phyloP scores from a whole-genome alignment of 225 moss, liverwort and hornwort species.

The Polytrichum commune region DNA sequence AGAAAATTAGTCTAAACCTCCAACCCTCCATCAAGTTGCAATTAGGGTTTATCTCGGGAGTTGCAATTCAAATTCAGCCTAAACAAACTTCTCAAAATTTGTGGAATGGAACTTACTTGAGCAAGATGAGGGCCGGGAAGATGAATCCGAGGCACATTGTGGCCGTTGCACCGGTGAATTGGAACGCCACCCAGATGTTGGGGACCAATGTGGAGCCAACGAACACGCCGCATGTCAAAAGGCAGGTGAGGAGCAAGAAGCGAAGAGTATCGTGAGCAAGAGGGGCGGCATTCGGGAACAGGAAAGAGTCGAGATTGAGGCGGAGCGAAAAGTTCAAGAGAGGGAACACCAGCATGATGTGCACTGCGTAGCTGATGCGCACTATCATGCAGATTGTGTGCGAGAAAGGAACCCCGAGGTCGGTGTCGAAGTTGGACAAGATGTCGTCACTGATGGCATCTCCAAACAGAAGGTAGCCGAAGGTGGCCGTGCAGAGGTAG shows the following conservation, averaged over 20 bases:
- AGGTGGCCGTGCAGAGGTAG: constrained; percentile 78
- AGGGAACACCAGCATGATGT: constrained; percentile 95
- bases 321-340: constrained; percentile 89
- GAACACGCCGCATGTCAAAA: constrained; percentile 56
- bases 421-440: constrained; percentile 81
- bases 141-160: constrained; percentile 82
- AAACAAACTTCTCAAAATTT: not conserved
- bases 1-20: no score
- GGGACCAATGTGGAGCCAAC: constrained; percentile 77
- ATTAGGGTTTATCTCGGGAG: no score
- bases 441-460: constrained; percentile 71
- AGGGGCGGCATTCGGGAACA: constrained; percentile 62
- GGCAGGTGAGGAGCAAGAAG: constrained; percentile 60
- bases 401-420: constrained; percentile 71
- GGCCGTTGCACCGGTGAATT: constrained; percentile 90
- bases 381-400: constrained; percentile 52
- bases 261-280: constrained; percentile 62
- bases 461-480: constrained; percentile 87
- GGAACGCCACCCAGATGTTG: constrained; percentile 85
- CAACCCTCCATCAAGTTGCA: no score
- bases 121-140: constrained; percentile 75
- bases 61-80: not conserved
- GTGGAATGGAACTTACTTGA: constrained; percentile 40
- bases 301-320: constrained; percentile 75
- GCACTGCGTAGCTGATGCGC: constrained; percentile 79